phyloP scores from a whole-genome alignment of 2,329 filamentous ascomycete species.

The Cytospora piceicola region DNA sequence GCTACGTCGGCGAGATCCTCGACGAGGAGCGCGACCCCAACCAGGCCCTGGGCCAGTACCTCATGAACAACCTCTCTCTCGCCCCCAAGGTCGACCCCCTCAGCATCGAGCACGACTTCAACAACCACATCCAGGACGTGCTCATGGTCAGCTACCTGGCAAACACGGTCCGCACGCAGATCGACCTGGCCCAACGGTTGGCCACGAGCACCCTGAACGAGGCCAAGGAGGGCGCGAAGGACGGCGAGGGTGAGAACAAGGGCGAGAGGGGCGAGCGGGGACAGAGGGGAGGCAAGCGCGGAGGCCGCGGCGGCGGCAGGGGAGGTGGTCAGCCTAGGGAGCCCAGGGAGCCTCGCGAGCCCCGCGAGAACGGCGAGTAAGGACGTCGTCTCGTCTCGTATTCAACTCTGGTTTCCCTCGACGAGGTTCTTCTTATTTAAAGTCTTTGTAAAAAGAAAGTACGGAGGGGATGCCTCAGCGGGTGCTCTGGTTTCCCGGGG shows the following conservation, averaged over 20 bases:
- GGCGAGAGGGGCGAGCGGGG: conserved; percentile 47
- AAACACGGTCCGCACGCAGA: conserved; percentile 98
- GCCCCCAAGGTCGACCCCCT: conserved; percentile 91
- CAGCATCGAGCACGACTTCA: conserved; percentile 97
- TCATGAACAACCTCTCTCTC: conserved; percentile 90
- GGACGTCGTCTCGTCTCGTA: not conserved
- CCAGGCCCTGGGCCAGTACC: conserved; percentile 89
- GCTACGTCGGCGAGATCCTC: conserved; percentile 90
- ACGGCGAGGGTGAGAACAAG: conserved; percentile 49
- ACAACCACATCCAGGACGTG: conserved; percentile 99
- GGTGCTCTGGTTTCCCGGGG: not conserved
- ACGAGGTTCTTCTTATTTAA: not conserved
- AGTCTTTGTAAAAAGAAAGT: not conserved
- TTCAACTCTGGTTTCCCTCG: not conserved
- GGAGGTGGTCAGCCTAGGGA: conserved; percentile 55
- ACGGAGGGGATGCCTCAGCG: not conserved
- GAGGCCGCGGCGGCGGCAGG: conserved; percentile 46
- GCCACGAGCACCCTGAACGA: conserved; percentile 72
- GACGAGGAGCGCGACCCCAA: conserved; percentile 92
- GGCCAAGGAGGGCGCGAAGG: conserved; percentile 51
- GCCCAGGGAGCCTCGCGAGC: conserved; percentile 56
- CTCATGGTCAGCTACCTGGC: conserved; percentile 97
- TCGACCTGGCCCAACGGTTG: conserved; percentile 94
- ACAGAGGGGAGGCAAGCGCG: conserved; percentile 48
- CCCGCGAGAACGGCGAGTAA: conserved; percentile 45